Conservation (phyloP, 768 basidiomycete genomes). For the Lepiota brunneoincarnata region DNA sequence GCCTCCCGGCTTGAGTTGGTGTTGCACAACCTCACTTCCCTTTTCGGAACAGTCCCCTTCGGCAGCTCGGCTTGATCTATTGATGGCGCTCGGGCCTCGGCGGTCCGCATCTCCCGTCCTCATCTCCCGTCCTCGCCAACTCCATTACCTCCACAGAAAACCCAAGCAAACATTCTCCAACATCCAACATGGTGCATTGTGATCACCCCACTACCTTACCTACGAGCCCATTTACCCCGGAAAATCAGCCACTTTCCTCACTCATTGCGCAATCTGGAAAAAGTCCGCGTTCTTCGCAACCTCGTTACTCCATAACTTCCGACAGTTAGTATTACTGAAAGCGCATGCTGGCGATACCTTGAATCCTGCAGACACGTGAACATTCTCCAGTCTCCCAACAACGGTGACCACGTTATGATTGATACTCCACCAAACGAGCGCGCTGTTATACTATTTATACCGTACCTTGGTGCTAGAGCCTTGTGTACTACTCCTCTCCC, state of each 20-base stretch:
- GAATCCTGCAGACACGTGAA: neutral
- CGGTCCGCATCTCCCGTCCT: neutral
- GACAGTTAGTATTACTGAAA: too few relatives aligned
- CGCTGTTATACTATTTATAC: neutral
- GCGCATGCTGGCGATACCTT: neutral
- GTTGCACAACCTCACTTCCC: neutral
- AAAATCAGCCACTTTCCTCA: too few relatives aligned
- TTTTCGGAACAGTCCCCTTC: constrained; percentile 4
- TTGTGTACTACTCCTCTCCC: neutral
- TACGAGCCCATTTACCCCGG: too few relatives aligned
- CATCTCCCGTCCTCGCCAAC: neutral
- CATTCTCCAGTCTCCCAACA: too few relatives aligned
- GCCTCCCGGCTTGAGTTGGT: neutral
- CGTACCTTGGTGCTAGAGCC: neutral
- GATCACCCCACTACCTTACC: too few relatives aligned
- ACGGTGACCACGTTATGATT: neutral
- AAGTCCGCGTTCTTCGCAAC: too few relatives aligned
- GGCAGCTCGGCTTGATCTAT: constrained; percentile 12
- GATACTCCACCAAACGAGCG: constrained; percentile 1
- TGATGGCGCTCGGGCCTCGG: neutral
- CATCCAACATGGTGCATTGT: too few relatives aligned
- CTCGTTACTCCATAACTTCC: too few relatives aligned
- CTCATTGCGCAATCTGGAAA: too few relatives aligned
- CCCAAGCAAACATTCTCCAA: too few relatives aligned
- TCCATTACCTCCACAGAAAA: neutral